Conservation (phyloP, 2,329 filamentous ascomycete species). For the Neopestalotiopsis rosae region DNA sequence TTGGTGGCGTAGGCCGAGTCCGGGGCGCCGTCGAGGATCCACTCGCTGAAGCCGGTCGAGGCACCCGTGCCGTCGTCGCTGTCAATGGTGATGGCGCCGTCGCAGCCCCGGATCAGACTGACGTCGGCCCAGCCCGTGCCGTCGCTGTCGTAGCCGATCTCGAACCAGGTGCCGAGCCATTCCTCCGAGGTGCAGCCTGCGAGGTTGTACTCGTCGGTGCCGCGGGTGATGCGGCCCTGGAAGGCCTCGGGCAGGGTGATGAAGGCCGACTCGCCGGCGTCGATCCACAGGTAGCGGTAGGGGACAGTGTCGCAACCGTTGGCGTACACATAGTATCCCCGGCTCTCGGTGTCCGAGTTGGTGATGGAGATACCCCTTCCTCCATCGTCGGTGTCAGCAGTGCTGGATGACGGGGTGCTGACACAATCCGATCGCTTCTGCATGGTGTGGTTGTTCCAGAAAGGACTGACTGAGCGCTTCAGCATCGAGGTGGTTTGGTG, state of each 20-base stretch:
- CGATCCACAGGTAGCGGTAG: conserved; percentile 34
- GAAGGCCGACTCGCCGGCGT: conserved; percentile 27
- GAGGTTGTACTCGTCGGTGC: conserved; percentile 31
- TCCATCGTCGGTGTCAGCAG: not conserved
- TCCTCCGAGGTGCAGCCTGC: conserved; percentile 26
- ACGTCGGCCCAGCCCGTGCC: conserved; percentile 33
- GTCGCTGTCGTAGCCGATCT: conserved; percentile 27
- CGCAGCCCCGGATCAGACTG: conserved; percentile 34
- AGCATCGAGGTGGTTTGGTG: not conserved
- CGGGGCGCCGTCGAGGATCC: conserved; percentile 30
- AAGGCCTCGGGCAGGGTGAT: conserved; percentile 31
- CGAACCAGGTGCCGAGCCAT: conserved; percentile 32
- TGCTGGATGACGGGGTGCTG: not conserved
- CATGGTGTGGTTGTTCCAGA: not conserved
- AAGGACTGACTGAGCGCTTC: not conserved
- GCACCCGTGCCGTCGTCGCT: conserved; percentile 27
- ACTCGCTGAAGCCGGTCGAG: conserved; percentile 32
- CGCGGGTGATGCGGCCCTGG: conserved; percentile 33
- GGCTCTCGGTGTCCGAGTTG: conserved; percentile 25
- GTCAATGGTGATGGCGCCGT: conserved; percentile 30
- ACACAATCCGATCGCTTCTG: not conserved
- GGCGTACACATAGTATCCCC: conserved; percentile 31
- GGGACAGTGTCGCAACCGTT: conserved; percentile 33
- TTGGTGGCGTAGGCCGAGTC: conserved; percentile 25
- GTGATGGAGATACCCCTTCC: conserved; percentile 1